Percentiles rank a stretch among this genome's conserved stretches.
Evolutionary conservation across 352 stramenopile species (phyloP).

Genomic region (Elongisporangium undulatum): DNA sequence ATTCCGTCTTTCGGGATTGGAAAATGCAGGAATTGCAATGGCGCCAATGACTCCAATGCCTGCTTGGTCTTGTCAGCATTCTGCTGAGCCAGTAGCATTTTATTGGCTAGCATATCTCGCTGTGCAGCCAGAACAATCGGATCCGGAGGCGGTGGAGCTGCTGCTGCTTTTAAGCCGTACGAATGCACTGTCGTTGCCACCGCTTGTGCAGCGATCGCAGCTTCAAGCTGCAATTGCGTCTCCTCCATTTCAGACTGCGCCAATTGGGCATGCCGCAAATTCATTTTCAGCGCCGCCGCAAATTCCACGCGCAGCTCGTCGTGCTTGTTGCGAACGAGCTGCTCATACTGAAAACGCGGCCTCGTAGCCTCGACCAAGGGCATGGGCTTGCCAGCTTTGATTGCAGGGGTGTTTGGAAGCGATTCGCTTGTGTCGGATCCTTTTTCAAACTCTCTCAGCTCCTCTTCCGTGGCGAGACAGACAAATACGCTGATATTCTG

Average conservation of each 20-base stretch:
- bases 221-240: constrained; percentile 14
- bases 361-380: neutral
- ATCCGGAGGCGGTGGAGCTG: neutral
- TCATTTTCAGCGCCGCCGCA: constrained; percentile 26
- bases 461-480: constrained; percentile 36
- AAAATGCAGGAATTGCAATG: constrained; percentile 49
- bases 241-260: constrained; percentile 25
- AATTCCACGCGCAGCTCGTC: constrained; percentile 34
- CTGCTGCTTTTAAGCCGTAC: neutral
- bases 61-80: constrained; percentile 29
- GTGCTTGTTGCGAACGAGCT: constrained; percentile 44
- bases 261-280: constrained; percentile 36
- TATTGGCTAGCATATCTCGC: constrained; percentile 34
- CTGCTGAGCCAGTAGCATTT: constrained; percentile 42
- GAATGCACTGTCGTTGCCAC: neutral
- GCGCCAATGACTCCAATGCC: constrained; percentile 21
- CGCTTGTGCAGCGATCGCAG: constrained; percentile 5
- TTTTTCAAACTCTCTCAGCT: constrained; percentile 22
- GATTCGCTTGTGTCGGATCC: neutral
- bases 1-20: constrained; percentile 44
- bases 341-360: constrained; percentile 42
- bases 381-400: neutral
- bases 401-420: neutral
- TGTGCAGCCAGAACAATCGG: constrained; percentile 5
- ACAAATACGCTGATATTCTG: constrained; percentile 67